phyloP scores from a whole-genome alignment of 2,329 filamentous ascomycete species.

The Daldinia eschscholtzii region DNA sequence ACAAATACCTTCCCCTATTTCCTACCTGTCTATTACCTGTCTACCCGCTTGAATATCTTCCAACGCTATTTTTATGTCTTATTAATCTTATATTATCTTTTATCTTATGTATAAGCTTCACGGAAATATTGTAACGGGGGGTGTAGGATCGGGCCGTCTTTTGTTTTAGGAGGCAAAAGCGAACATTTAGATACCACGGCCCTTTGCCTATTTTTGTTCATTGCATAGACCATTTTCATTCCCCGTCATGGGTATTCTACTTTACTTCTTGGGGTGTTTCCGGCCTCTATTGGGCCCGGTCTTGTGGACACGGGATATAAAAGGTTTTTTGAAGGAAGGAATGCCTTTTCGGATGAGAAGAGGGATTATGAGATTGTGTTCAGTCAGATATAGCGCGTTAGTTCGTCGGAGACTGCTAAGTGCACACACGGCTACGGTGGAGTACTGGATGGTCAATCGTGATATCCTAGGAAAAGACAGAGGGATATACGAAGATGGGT shows the following conservation, averaged over 20 bases:
- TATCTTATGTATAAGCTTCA: slow-evolving; percentile 14
- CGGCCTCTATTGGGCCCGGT: slow-evolving; percentile 6
- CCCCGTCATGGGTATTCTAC: slow-evolving; percentile 16
- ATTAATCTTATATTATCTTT: slow-evolving; percentile 27
- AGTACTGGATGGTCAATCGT: neutral
- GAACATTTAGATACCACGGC: slow-evolving; percentile 25
- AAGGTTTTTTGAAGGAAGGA: neutral
- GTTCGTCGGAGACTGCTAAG: neutral
- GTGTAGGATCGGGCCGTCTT: slow-evolving; percentile 12
- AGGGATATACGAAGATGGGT: neutral
- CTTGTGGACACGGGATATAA: neutral
- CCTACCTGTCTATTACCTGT: slow-evolving; percentile 5
- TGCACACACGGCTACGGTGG: neutral
- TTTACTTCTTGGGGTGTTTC: slow-evolving; percentile 13
- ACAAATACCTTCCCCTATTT: neutral
- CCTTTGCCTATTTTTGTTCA: slow-evolving; percentile 10
- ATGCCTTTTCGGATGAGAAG: neutral
- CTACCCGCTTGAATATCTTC: neutral
- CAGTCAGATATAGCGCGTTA: neutral
- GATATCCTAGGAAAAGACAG: slow-evolving; percentile 4
- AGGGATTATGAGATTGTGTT: slow-evolving; percentile 3
- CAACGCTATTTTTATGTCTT: slow-evolving; percentile 7
- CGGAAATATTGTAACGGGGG: slow-evolving; percentile 10
- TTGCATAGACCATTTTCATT: slow-evolving; percentile 28
- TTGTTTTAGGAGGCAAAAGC: slow-evolving; percentile 8